Base-by-base conservation (phyloP, 805 yeast genomes). In the Starmerella stellata region DNA sequence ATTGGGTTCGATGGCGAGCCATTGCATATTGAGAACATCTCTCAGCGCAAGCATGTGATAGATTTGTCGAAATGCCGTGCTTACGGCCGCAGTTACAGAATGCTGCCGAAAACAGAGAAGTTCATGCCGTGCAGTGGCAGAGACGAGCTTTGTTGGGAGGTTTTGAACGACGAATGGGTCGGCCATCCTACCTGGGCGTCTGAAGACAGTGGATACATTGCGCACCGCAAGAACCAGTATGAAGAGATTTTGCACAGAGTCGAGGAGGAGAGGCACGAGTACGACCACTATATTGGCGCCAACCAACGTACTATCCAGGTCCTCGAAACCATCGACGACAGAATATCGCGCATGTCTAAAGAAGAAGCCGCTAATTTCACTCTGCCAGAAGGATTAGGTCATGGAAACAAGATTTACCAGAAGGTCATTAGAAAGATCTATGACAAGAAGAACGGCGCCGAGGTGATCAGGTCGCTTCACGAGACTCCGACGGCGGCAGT, bases 131-230 rank as follows among this genome's bases (percentile, higher is more conserved):
- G 96, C 52, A 79, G 93, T 8, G 98, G 98, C 15, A 74, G 99
- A 52, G 99, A 90, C 59, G 96, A 87, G 51, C 79, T 90, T 85
- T 90, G 98, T 57, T 87, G 95, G 95, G 95, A 87, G 54, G 95
- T 90, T 14, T 68, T 90, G 50, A 90, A 90, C 58, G 98, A 90
- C 57, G 96, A 87, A 59, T 90, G 96, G 95, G 96, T 90, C 27
- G 95, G 95, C 5, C 96, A 90, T 59, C 99, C 99, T 18, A 92
- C 94, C n/a, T 90, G 99, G 99, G 98, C 96, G 3, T 87, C 96
- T 0, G 99, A 90, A 58, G 99, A 90, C 58, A 80, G 95, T 11
- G 99, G 98, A 0, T 90, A 87, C 52, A 85, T 90, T 55, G 95
- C 98, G n/a, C 99, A 90, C 58, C 73, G 96, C 47, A 90, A 90